These are phyloP conservation scores for Emericellopsis cladophorae DNA, from an alignment of 2,329 filamentous ascomycete genomes.

Conservation along the genomic window DNA sequence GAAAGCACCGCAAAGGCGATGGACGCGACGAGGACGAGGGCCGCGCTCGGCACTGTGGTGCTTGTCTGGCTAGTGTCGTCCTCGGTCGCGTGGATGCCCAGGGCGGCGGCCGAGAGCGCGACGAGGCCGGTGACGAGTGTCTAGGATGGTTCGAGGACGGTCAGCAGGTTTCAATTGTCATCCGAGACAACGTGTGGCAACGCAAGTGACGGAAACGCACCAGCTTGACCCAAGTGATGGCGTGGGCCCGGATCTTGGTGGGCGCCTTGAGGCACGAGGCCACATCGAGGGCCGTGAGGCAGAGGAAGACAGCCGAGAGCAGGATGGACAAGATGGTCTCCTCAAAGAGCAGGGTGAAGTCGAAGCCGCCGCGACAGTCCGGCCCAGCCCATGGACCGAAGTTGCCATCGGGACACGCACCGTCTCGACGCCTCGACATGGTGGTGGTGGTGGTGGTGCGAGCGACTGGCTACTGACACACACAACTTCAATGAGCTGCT, in stretches of 20 bases:
- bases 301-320: conserved; percentile 11
- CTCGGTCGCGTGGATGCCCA: too few species aligned
- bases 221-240: conserved; percentile 11
- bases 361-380: conserved; percentile 10
- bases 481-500: too few species aligned
- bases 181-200: neutral
- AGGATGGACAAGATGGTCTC: conserved; percentile 15
- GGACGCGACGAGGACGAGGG: too few species aligned
- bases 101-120: too few species aligned
- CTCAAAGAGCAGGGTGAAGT: conserved; percentile 17
- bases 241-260: conserved; percentile 1
- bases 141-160: conserved; percentile 5
- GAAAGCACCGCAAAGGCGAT: conserved; percentile 11
- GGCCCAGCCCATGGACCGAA: conserved; percentile 7
- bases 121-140: too few species aligned
- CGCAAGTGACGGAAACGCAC: conserved; percentile 1
- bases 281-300: conserved; percentile 9
- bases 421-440: too few species aligned
- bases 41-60: too few species aligned
- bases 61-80: too few species aligned
- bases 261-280: conserved; percentile 3
- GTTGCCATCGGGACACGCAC: too few species aligned
- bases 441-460: too few species aligned
- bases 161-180: conserved; percentile 2
- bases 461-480: too few species aligned